Percentiles rank a stretch among this genome's conserved stretches.
phyloP scores from a whole-genome alignment of 352 stramenopile genomes.

The Pythium volutum region DNA sequence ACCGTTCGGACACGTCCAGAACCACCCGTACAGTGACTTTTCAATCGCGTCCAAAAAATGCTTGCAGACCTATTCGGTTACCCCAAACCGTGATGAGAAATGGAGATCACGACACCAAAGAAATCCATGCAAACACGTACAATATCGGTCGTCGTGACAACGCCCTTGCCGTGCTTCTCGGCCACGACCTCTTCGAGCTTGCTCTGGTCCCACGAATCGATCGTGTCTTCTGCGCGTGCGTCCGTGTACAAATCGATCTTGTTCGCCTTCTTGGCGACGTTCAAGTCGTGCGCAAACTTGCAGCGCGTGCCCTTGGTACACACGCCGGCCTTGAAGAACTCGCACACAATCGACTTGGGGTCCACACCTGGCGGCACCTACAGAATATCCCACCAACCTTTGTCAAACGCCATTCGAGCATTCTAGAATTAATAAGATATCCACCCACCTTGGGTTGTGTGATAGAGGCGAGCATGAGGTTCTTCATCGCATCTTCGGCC shows the following conservation, averaged over 20 bases:
- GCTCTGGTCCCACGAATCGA: slow-evolving; percentile 85
- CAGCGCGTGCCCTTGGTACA: slow-evolving; percentile 88
- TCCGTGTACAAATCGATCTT: slow-evolving; percentile 92
- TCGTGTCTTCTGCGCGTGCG: slow-evolving; percentile 69
- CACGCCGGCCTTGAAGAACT: slow-evolving; percentile 87
- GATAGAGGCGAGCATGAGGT: slow-evolving; percentile 82
- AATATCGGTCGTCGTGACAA: slow-evolving; percentile 83
- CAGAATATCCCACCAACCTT: neutral
- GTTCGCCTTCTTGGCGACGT: slow-evolving; percentile 78
- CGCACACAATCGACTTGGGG: slow-evolving; percentile 86
- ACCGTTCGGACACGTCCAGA: slow-evolving; percentile 89
- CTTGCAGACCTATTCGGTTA: slow-evolving; percentile 56
- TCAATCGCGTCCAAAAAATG: slow-evolving; percentile 90
- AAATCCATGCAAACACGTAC: slow-evolving; percentile 28
- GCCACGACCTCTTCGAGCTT: slow-evolving; percentile 87
- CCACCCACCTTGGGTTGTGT: slow-evolving; percentile 74
- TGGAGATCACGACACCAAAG: neutral
- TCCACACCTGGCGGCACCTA: slow-evolving; percentile 85
- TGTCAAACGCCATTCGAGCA: neutral
- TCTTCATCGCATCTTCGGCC: slow-evolving; percentile 79
- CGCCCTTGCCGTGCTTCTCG: slow-evolving; percentile 83
- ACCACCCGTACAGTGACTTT: slow-evolving; percentile 89
- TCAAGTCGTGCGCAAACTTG: slow-evolving; percentile 90
- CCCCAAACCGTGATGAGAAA: neutral
- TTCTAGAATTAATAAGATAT: slow-evolving; percentile 7